Evolutionary conservation across 176 grass and related monocot species (phyloP), one percentile per base, ranked within the genome.

Genomic region (Aegilops speltoides): DNA sequence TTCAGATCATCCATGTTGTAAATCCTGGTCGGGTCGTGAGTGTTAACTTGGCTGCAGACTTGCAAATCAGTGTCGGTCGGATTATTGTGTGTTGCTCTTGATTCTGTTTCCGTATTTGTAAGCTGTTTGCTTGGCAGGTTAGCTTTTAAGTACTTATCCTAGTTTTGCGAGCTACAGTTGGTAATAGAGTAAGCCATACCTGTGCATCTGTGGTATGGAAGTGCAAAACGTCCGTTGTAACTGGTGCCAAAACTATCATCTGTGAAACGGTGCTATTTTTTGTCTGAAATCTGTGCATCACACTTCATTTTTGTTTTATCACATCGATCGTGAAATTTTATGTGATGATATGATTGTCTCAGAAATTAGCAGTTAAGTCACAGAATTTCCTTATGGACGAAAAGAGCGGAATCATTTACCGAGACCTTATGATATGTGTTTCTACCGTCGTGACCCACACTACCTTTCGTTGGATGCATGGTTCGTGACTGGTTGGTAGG

Each of bases 1-100:
- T 43, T 54, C 63, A 56, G 81, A 54, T 40, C 17, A 8, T 67
- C 73, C 60, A 70, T 88, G 24, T 73, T 88, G 89, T 91, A 91
- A 81, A 91, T 88, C 62, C 16, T 7, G 68, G 17, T 91, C 26
- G 22, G 68, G 17, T 91, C 26, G 22, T 19, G 4, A 46, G 69
- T 68, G 46, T 38, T 84, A 60, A 68, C 59, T 73, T 91, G 24
- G 61, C 62, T 32, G 83, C 71, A 64, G 61, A 13, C 61, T 71
- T 85, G 72, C 36, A 36, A n/a, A 82, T 70, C 88, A 63, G 24
- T 66, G 45, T 87, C 25, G 33, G 62, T 70, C 57, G 43, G 19
- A 66, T 67, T 78, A 65, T n/a, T n/a, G 48, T 79, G 43, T 38
- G 37, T 11, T 81, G 60, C 17, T 48, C 50, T 40, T 81, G 12